These are phyloP conservation scores for Ogataea paraovalis DNA, from an alignment of 805 yeast species.

Conservation along the genomic window DNA sequence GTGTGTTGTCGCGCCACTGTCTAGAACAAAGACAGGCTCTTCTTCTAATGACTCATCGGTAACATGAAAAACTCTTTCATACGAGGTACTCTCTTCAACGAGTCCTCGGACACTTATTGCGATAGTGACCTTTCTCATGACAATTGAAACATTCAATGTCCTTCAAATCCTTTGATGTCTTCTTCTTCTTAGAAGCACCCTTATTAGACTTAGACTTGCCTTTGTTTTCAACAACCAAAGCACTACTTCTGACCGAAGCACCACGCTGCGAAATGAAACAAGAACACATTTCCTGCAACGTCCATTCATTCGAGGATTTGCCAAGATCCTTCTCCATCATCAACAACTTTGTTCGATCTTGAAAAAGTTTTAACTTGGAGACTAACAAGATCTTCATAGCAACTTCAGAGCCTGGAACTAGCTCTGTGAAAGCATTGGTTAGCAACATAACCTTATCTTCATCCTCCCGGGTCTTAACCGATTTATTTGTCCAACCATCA, in stretches of 20 bases:
- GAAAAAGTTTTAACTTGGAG: not conserved
- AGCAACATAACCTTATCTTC: not conserved
- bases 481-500: not conserved
- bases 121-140: not conserved
- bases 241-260: not conserved
- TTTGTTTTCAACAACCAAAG: not conserved
- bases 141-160: not conserved
- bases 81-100: not conserved
- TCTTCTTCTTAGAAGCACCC: not conserved
- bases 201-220: not conserved
- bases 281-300: not conserved
- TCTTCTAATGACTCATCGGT: not conserved
- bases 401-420: not conserved
- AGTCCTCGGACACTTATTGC: not conserved
- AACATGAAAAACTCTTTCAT: not conserved
- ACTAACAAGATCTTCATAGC: not conserved
- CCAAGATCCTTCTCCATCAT: not conserved
- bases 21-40: not conserved
- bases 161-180: not conserved
- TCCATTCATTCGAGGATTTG: not conserved
- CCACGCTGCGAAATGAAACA: not conserved
- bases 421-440: not conserved
- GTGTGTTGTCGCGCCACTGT: not conserved
- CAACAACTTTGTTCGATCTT: not conserved
- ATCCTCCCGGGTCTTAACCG: not conserved